Evolutionary conservation across 257 asterid species (phyloP).

Genomic region (Voacanga thouarsii): DNA sequence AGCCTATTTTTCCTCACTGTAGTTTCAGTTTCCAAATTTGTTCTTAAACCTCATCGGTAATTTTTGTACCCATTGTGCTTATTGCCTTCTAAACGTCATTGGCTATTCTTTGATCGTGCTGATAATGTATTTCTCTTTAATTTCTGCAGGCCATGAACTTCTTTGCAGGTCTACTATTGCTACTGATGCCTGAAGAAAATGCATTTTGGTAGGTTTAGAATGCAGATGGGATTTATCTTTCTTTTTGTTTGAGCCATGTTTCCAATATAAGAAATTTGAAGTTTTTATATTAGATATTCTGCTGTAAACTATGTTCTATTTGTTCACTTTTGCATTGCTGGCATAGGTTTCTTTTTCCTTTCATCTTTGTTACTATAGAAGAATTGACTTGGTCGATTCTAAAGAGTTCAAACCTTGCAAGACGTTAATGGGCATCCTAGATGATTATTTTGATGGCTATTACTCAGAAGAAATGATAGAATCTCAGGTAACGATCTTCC

Average conservation of each 20-base stretch:
- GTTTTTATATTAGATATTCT: not conserved
- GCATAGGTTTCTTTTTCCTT: not conserved
- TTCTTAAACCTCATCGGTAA: not conserved
- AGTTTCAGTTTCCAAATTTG: not conserved
- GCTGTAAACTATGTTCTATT: not conserved
- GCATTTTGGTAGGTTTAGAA: slow-evolving; percentile 83
- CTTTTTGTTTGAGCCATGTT: slow-evolving; percentile 3
- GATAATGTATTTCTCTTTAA: slow-evolving; percentile 17
- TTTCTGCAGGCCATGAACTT: slow-evolving; percentile 96
- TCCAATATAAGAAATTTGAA: slow-evolving; percentile 6
- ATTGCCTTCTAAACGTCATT: not conserved
- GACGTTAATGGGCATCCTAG: slow-evolving; percentile 88
- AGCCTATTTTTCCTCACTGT: not conserved
- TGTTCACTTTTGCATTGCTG: not conserved
- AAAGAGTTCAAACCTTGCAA: slow-evolving; percentile 40
- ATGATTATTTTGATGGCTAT: slow-evolving; percentile 93
- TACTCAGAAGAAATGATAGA: slow-evolving; percentile 97
- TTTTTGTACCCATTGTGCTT: not conserved
- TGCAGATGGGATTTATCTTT: slow-evolving; percentile 15
- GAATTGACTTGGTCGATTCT: slow-evolving; percentile 19
- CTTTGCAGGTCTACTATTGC: slow-evolving; percentile 91
- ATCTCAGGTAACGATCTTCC: slow-evolving; percentile 65
- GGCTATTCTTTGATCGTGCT: slow-evolving; percentile 17
- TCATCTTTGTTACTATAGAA: not conserved
- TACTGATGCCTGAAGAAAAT: slow-evolving; percentile 98